Evolutionary conservation across 805 yeast species (phyloP).

Genomic region (Myxozyma neglecta): DNA sequence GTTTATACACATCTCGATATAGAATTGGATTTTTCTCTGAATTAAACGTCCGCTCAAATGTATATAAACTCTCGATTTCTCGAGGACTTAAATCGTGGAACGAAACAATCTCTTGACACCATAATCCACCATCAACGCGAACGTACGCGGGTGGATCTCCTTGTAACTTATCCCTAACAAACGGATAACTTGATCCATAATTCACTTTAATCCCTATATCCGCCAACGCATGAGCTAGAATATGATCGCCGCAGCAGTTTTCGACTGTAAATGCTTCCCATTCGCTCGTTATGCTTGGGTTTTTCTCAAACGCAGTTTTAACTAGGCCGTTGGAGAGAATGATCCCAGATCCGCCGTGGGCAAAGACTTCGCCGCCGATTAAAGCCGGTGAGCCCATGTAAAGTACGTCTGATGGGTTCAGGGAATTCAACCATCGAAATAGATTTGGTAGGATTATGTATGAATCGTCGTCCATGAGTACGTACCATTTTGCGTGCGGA

Average conservation of each 20-base stretch:
- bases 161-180: slow-evolving; percentile 37
- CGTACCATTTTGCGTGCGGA: slow-evolving; percentile 39
- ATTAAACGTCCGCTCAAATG: slow-evolving; percentile 38
- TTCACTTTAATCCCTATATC: slow-evolving; percentile 23
- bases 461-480: slow-evolving; percentile 42
- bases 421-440: slow-evolving; percentile 29
- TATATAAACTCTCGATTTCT: slow-evolving; percentile 34
- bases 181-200: slow-evolving; percentile 34
- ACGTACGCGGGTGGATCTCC: slow-evolving; percentile 37
- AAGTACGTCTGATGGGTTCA: slow-evolving; percentile 35
- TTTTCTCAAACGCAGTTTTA: slow-evolving; percentile 32
- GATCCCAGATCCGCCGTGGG: slow-evolving; percentile 44
- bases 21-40: slow-evolving; percentile 26
- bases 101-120: slow-evolving; percentile 39
- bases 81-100: slow-evolving; percentile 39
- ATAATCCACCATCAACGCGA: slow-evolving; percentile 23
- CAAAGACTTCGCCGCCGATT: slow-evolving; percentile 34
- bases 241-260: slow-evolving; percentile 42
- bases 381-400: slow-evolving; percentile 39
- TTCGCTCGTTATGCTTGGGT: slow-evolving; percentile 27
- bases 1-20: slow-evolving; percentile 38
- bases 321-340: slow-evolving; percentile 39
- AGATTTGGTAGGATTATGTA: slow-evolving; percentile 37
- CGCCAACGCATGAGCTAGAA: slow-evolving; percentile 36
- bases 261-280: slow-evolving; percentile 10